These are phyloP conservation scores for Psilocybe azurescens DNA, from an alignment of 768 basidiomycete genomes.

Conservation along the genomic window DNA sequence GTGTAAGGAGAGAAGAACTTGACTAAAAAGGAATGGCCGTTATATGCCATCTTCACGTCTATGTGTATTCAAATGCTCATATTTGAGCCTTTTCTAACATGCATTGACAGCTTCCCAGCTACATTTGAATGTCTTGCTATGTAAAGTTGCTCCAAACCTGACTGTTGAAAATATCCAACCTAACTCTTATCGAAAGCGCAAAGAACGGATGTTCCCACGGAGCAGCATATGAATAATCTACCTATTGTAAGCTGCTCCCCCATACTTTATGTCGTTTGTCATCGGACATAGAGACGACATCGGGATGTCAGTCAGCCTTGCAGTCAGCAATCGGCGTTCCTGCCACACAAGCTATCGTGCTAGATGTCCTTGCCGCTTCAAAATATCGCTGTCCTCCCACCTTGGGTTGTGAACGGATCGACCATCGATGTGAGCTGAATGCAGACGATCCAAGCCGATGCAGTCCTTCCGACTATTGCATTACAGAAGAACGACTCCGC, in stretches of 20 bases:
- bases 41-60: too few species aligned
- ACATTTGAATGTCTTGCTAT: too few species aligned
- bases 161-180: neutral
- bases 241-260: neutral
- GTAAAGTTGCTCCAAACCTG: too few species aligned
- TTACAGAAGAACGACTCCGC: neutral
- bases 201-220: neutral
- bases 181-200: neutral
- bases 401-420: neutral
- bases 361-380: neutral
- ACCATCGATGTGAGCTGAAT: neutral
- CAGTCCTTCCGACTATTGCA: neutral
- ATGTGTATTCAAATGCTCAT: too few species aligned
- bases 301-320: neutral
- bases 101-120: too few species aligned
- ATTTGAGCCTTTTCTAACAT: too few species aligned
- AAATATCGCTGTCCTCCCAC: neutral
- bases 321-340: neutral
- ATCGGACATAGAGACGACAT: neutral
- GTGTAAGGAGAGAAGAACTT: too few species aligned
- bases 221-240: neutral
- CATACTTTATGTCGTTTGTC: constrained; percentile 1
- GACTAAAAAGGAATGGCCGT: too few species aligned
- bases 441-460: neutral
- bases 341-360: neutral